Base-by-base conservation (phyloP, 2,329 filamentous ascomycete species). In the Lasiodiplodia gonubiensis region DNA sequence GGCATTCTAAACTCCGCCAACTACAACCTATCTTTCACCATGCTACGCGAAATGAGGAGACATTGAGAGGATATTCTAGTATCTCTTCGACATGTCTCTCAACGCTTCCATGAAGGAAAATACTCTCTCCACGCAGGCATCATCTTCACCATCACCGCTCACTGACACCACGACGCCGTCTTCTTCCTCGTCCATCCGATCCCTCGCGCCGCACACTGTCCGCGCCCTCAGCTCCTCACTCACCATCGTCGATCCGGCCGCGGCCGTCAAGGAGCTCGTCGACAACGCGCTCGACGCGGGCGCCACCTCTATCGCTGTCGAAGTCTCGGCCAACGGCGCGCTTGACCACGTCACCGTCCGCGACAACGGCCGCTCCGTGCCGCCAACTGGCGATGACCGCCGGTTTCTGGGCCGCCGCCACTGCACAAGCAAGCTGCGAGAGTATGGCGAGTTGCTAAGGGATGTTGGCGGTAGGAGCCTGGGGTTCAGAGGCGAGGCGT, bases 251-350 rank as follows among this genome's bases (percentile, higher is more conserved):
- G 86, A 86, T 8, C 85, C 91, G 0, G 79, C 82, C 14, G 85
- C 86, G 12, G 79, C 92, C 2, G 85, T 93, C 71, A 94, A 94
- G 74, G 92, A 94, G 77, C 86, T 94, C 4, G 77, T 94, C 37
- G 92, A 94, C 72, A 94, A 94, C 76, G 85, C 90, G 52, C 84
- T 94, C 23, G 91, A 94, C 76, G 90, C 91, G 8, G 82, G 84
- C 64, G 90, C 91, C 14, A 90, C 86, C 2, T 85, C 84, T 2
- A 81, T 94, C 67, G 86, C 91, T 64, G 80, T 94, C 27, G 79
- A 86, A 33, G 81, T 93, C 16, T 86, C 89, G 4, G 72, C 83
- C 51, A 89, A 93, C 73, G 42, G 42, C 42, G 89, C 89, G 0
- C 76, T 93, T 64, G 89, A 91, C 76, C 86, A 84, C 64, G 86